phyloP scores from a whole-genome alignment of 495 filamentous ascomycete genomes.

The Podospora australis region DNA sequence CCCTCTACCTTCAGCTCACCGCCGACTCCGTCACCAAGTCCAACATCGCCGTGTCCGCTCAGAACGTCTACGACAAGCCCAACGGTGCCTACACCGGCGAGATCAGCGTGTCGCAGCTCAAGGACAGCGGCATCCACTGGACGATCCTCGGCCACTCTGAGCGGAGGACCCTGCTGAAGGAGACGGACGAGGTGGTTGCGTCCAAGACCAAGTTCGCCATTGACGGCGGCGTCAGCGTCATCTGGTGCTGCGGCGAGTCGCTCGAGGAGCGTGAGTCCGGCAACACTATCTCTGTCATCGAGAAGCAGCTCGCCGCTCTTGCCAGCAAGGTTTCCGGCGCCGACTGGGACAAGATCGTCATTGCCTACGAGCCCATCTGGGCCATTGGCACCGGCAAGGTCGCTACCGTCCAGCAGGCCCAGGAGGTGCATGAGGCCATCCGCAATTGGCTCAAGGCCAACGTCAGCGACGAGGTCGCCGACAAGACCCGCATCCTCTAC shows the following conservation, averaged over 20 bases:
- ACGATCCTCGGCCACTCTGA: constrained; percentile 88
- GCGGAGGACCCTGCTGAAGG: constrained; percentile 77
- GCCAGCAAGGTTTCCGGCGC: constrained; percentile 54
- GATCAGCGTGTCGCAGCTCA: constrained; percentile 84
- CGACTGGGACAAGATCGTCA: constrained; percentile 89
- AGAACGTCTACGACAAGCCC: constrained; percentile 95
- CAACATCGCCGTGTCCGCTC: constrained; percentile 72
- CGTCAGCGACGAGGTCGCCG: constrained; percentile 63
- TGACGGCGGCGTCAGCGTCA: constrained; percentile 79
- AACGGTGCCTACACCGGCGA: constrained; percentile 97
- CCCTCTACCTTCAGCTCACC: constrained; percentile 83
- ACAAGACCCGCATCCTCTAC: constrained; percentile 85
- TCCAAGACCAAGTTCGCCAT: constrained; percentile 88
- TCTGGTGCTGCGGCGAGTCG: constrained; percentile 93
- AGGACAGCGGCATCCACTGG: constrained; percentile 83
- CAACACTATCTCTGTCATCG: constrained; percentile 88
- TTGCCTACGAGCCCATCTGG: constrained; percentile 99
- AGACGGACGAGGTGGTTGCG: constrained; percentile 80
- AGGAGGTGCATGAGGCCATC: constrained; percentile 91
- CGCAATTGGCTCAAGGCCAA: constrained; percentile 76
- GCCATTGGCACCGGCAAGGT: constrained; percentile 98
- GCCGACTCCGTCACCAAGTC: constrained; percentile 56
- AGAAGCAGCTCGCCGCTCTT: constrained; percentile 65
- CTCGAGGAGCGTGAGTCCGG: constrained; percentile 83
- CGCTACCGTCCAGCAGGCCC: constrained; percentile 84